Conservation (phyloP, 1,139 yeast genomes). For the Hansenula sp. region DNA sequence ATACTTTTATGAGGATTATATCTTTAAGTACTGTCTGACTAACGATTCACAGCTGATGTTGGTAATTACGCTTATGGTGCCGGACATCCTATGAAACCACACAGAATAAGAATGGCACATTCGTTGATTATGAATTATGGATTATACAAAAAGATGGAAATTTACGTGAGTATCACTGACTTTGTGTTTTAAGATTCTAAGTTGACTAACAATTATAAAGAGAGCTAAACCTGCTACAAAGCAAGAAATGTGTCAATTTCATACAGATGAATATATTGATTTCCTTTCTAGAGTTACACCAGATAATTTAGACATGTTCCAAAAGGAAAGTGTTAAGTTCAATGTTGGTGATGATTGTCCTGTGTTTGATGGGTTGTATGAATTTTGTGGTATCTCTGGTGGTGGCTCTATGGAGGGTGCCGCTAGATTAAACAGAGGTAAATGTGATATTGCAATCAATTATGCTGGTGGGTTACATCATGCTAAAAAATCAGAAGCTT, state of each 20-base stretch:
- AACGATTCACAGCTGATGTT: conserved; percentile 56
- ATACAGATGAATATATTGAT: conserved; percentile 95
- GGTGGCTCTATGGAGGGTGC: conserved; percentile 99
- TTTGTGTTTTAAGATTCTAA: not conserved
- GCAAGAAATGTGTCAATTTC: conserved; percentile 98
- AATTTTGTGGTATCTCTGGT: conserved; percentile 89
- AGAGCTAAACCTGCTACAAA: conserved; percentile 97
- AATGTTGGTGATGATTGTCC: conserved; percentile 98
- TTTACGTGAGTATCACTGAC: conserved; percentile 38
- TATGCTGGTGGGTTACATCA: conserved; percentile 98
- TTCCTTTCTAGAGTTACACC: conserved; percentile 91
- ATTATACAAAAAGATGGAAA: conserved; percentile 93
- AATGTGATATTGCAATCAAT: conserved; percentile 93
- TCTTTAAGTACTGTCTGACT: not conserved
- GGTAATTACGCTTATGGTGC: conserved; percentile 98
- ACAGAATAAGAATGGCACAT: conserved; percentile 98
- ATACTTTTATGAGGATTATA: not conserved
- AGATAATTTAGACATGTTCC: conserved; percentile 85
- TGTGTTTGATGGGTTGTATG: conserved; percentile 92
- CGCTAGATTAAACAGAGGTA: conserved; percentile 84
- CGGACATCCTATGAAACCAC: conserved; percentile 99
- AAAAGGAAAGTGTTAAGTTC: conserved; percentile 90
- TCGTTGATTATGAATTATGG: conserved; percentile 97
- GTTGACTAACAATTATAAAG: conserved; percentile 9
- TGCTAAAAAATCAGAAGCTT: conserved; percentile 93